Percentiles rank a stretch among this genome's conserved stretches.
Evolutionary conservation across 2,329 filamentous ascomycete species (phyloP).

Genomic region (Pseudofabraea citricarpa): DNA sequence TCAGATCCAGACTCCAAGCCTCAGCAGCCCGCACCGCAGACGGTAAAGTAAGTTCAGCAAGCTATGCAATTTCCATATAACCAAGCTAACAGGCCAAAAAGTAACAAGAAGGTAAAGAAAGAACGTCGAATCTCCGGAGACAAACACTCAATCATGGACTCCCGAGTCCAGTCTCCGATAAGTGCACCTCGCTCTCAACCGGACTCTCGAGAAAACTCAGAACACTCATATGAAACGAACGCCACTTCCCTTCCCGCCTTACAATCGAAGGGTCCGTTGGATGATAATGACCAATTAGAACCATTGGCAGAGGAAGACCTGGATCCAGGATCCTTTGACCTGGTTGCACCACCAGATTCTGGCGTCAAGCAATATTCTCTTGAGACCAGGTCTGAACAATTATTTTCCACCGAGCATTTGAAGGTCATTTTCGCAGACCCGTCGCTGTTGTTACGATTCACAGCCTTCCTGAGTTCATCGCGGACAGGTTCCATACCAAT

Average conservation of each 20-base stretch:
- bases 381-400: conserved; percentile 57
- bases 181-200: conserved; percentile 3
- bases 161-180: not conserved
- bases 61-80: too few relatives aligned
- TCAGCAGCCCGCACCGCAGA: too few relatives aligned
- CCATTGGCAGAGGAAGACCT: conserved; percentile 38
- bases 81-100: not conserved
- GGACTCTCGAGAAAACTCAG: conserved; percentile 15
- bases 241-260: conserved; percentile 23
- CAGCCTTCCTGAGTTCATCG: conserved; percentile 56
- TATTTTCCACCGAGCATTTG: conserved; percentile 64
- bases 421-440: conserved; percentile 61
- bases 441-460: conserved; percentile 59
- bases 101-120: not conserved
- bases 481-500: conserved; percentile 60
- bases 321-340: conserved; percentile 48
- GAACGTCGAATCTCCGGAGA: not conserved
- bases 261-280: conserved; percentile 17
- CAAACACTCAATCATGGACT: not conserved
- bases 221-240: conserved; percentile 22
- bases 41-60: too few relatives aligned
- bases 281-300: conserved; percentile 48
- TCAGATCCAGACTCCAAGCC: not conserved
- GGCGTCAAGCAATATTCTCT: conserved; percentile 43
- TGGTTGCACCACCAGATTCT: conserved; percentile 38